Base-by-base conservation (phyloP, 768 basidiomycete genomes). In the Leccinum ochraceum region DNA sequence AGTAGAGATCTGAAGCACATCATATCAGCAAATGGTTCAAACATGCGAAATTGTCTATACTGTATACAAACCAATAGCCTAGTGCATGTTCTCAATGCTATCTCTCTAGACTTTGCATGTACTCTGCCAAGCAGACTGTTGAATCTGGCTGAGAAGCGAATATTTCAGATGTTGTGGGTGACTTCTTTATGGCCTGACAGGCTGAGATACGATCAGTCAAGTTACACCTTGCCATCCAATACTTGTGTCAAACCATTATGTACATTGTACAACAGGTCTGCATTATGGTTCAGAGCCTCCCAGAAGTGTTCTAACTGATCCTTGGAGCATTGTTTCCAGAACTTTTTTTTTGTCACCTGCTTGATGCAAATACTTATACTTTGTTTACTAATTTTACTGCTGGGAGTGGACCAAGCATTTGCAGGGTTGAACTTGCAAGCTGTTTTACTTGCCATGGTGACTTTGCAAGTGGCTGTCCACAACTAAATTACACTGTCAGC, bases 241-340 rank as follows among this genome's bases (percentile, higher is more conserved):
- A 24, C 24, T 24, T 24, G 24, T 24, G 24, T 24, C 24, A 24
- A 22, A 26, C 26, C 26, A 32, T 32, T 54, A 56, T 72, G 49
- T 34, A 71, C 71, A 36, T 59, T 53, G 56, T 75, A 75, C 55
- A 76, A 30, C 32, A 63, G 39, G 50, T 59, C 61, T 5, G 66
- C 58, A 24, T 75, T 66, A 26, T 63, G 67, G 48, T 75, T 66
- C 26, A 76, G 61, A 48, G 34, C 63, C 28, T 73, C 67, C 37
- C 70, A 63, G 42, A 67, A 54, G 20, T 58, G 65, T 39, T 74
- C 69, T 61, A 71, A 66, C 9, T 50, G 64, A 42, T 69, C 67
- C 56, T 66, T 75, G 46, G 66, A 67, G 22, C 63, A 63, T 59
- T 63, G 61, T 44, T 65, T 62, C 34, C 11, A 13, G 26, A 57